Conservation (phyloP, 164 flowering plant species). For the Annona squamosa region DNA sequence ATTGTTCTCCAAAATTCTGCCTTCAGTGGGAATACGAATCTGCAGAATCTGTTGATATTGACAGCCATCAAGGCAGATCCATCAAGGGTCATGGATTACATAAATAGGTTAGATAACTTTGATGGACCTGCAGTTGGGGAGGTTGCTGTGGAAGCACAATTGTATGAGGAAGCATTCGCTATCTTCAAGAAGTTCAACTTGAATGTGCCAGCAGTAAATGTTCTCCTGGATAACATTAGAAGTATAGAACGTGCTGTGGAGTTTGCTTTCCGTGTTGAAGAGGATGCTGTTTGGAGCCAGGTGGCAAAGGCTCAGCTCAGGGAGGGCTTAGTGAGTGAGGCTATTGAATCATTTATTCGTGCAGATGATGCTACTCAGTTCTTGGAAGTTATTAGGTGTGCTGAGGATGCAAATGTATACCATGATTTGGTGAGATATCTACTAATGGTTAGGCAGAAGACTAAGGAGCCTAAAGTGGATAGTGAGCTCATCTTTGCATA, state of each 20-base stretch:
- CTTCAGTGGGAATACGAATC: conserved; percentile 95
- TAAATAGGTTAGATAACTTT: conserved; percentile 91
- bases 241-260: conserved; percentile 95
- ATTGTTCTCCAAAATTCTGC: conserved; percentile 99
- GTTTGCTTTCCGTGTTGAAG: conserved; percentile 99
- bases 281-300: conserved; percentile 99
- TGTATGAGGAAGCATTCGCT: conserved; percentile 94
- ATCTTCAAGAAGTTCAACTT: conserved; percentile 97
- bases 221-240: conserved; percentile 74
- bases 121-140: conserved; percentile 99
- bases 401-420: conserved; percentile 82
- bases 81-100: conserved; percentile 96
- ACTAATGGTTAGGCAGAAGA: conserved; percentile 93
- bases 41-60: conserved; percentile 86
- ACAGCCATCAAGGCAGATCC: conserved; percentile 98
- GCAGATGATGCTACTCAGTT: conserved; percentile 97
- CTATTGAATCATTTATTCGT: conserved; percentile 97
- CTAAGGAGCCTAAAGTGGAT: conserved; percentile 96
- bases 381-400: conserved; percentile 82
- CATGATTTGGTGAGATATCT: conserved; percentile 93
- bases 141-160: conserved; percentile 94
- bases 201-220: conserved; percentile 98
- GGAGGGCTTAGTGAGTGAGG: conserved; percentile 93
- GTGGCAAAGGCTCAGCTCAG: conserved; percentile 97
- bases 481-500: conserved; percentile 98